phyloP scores from a whole-genome alignment of 2,329 filamentous ascomycete genomes.

The Fusarium heterosporum region DNA sequence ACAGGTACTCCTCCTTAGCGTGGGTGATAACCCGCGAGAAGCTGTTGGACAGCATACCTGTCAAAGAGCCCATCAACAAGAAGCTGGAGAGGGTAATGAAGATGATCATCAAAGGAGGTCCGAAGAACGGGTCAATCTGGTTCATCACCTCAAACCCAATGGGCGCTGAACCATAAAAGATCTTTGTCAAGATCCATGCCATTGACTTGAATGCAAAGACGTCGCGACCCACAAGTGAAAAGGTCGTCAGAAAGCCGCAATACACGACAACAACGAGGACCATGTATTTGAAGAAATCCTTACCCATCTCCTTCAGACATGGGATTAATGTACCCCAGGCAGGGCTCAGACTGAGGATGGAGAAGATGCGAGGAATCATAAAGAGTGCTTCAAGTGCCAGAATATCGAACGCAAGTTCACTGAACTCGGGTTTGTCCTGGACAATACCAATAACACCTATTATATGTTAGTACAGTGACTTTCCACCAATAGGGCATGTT shows the following conservation, averaged over 20 bases:
- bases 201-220: conserved; percentile 73
- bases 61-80: conserved; percentile 81
- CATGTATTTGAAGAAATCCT: conserved; percentile 88
- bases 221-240: conserved; percentile 80
- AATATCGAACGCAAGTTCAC: conserved; percentile 88
- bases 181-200: conserved; percentile 81
- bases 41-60: conserved; percentile 82
- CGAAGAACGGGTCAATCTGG: conserved; percentile 68
- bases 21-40: conserved; percentile 74
- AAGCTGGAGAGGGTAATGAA: conserved; percentile 84
- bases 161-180: conserved; percentile 82
- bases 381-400: conserved; percentile 89
- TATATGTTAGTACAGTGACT: conserved; percentile 8
- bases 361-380: conserved; percentile 89
- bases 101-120: conserved; percentile 73
- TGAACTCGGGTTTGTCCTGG: conserved; percentile 69
- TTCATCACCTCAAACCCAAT: conserved; percentile 78
- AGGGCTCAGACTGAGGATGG: conserved; percentile 84
- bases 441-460: conserved; percentile 54
- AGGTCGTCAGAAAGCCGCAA: conserved; percentile 89
- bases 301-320: conserved; percentile 93
- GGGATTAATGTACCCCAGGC: conserved; percentile 93
- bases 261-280: conserved; percentile 86
- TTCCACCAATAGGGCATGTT: fast-evolving
- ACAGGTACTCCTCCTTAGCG: conserved; percentile 80